Conservation (phyloP, 31 red algal species). For the Odonthalia washingtoniensis region DNA sequence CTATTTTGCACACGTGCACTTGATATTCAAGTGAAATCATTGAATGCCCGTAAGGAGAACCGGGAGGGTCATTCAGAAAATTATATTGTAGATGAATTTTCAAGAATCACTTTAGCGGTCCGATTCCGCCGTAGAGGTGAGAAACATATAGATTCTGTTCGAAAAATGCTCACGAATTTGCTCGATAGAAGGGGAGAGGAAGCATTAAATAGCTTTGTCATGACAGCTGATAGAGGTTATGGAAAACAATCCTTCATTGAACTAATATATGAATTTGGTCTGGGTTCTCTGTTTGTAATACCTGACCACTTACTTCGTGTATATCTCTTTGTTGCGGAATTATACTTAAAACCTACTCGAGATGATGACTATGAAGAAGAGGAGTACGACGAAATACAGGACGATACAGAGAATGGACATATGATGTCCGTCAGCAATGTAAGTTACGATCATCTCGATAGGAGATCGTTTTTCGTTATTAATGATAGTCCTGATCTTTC, state of each 20-base stretch:
- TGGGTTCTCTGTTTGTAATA: too few species aligned
- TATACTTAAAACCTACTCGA: neutral
- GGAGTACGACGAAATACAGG: neutral
- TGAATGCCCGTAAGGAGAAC: neutral
- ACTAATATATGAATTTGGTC: too few species aligned
- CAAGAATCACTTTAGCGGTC: neutral
- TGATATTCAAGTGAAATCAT: neutral
- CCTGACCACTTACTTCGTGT: too few species aligned
- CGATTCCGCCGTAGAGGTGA: neutral
- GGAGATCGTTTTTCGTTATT: slow-evolving; percentile 32
- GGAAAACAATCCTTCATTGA: too few species aligned
- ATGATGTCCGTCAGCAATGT: neutral
- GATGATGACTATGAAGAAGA: neutral
- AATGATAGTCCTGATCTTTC: too few species aligned
- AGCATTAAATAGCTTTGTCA: neutral
- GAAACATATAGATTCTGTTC: neutral
- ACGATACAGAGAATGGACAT: neutral
- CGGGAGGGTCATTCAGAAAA: neutral
- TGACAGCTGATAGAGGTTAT: slow-evolving; percentile 35
- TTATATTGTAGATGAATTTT: neutral
- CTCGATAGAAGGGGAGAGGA: neutral
- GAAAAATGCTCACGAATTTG: neutral
- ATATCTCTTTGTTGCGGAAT: too few species aligned
- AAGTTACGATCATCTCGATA: neutral
- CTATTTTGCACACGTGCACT: neutral